Conservation (phyloP, 139 green algal species). For the Monoraphidium neglectum region DNA sequence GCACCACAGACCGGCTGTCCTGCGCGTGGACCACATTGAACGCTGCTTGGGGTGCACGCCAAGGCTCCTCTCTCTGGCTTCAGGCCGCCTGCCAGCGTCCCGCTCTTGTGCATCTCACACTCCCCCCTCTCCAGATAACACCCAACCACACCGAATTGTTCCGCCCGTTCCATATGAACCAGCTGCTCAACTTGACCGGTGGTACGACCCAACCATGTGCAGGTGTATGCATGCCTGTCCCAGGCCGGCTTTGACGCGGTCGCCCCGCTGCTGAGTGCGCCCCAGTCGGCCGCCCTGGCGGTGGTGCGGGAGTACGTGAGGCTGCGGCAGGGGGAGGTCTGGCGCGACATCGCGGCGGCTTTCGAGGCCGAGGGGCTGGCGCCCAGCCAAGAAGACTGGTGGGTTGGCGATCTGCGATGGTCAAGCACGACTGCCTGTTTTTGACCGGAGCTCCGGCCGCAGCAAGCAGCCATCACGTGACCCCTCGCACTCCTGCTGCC, state of each 20-base stretch:
- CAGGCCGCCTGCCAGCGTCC: not conserved
- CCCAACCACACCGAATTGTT: not conserved
- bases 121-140: not conserved
- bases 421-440: not conserved
- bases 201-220: not conserved
- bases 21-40: not conserved
- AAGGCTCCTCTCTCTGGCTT: not conserved
- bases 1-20: not conserved
- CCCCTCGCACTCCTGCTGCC: not conserved
- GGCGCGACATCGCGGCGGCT: conserved; percentile 31
- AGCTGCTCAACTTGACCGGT: not conserved
- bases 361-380: conserved; percentile 37
- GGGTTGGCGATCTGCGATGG: not conserved
- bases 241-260: conserved; percentile 23
- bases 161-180: not conserved
- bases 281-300: conserved; percentile 38
- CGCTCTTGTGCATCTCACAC: not conserved
- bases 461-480: not conserved
- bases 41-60: not conserved
- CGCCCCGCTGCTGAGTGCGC: conserved; percentile 10
- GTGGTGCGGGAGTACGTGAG: conserved; percentile 45
- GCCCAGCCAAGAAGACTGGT: conserved; percentile 45
- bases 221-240: conserved; percentile 24
- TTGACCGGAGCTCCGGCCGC: not conserved
- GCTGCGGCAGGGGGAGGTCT: conserved; percentile 60